Evolutionary conservation across 1,284 basidiomycete species (phyloP), one percentile per base, ranked within the genome.

Genomic region (Leucoagaricus sp.): DNA sequence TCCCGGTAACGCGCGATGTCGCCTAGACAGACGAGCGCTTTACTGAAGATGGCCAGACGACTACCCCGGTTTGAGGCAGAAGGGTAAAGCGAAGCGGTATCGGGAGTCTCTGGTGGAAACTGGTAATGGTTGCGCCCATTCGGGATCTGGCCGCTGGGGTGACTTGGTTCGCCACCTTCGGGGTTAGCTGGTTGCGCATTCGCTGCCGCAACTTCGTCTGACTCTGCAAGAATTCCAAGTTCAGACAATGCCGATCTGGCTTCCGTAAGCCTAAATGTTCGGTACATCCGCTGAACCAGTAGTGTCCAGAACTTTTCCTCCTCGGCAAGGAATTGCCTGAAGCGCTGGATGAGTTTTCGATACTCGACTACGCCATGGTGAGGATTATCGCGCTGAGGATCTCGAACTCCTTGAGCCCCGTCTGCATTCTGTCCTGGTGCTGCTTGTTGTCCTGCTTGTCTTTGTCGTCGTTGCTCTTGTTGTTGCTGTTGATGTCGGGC

Each of bases 1-100:
- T 98, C 96, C 58, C 91, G 83, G 72, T 99, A 99, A 31, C 96
- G 82, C 60, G 93, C 92, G 45, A 99, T 86, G 69, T 99, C 96
- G 15, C 96, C 96, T 19, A 97, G 82, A 70, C 89, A 98, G 28
- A 98, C 89, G 49, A 98, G 77, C 2, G 89, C 87, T 73, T 96
- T 97, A 75, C 90, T 91, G 41, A 96, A 76, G 42, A 93, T 87
- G 13, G 84, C 81, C 23, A 92, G 72, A 60, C 84, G 82, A 57
- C 79, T 79, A 56, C 83, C 81, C 49, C 80, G 81, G n/a, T 75
- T 78, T 34, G 71, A 66, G 12, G 79, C 77, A 6, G 70, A 61
- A 21, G 74, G 71, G 13, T 75, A 68, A 13, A 69, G 64, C 4
- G 74, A 67, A 29, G 26, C 21, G 21, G 31, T 36, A 44, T 55